Evolutionary conservation across 2,329 filamentous ascomycete species (phyloP), one percentile per base, ranked within the genome.

Genomic region (Peltaster fructicola): DNA sequence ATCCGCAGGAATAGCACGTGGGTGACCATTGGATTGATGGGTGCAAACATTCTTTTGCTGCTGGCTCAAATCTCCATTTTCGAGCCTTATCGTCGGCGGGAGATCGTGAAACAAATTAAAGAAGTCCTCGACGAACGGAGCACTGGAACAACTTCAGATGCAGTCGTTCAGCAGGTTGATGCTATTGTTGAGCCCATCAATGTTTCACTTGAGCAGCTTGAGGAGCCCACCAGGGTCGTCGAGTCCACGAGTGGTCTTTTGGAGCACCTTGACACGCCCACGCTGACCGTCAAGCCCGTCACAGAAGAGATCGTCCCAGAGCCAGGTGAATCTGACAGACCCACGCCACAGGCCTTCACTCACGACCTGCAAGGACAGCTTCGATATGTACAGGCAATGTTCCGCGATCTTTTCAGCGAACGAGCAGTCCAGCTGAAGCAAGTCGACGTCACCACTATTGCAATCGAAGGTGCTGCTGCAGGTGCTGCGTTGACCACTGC

Each of bases 21-120:
- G 88, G 85, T 90, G 17, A 98, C 88, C 0, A 95, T 90, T 72
- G 88, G 85, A 1, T 57, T 98, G 33, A 98, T 98, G 88, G 85
- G 85, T 13, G 68, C 95, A 44, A 98, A 98, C 47, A 78, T 95
- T 15, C 50, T 95, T 32, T 55, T 98, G 22, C 80, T 98, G 45
- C 53, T 98, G 26, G 63, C 84, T 10, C 39, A 48, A 23, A 46
- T 48, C 13, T 73, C 91, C 39, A 70, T 88, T 11, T 74, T 92
- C 32, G 85, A 98, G 61, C 88, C 88, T 4, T 95, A 85, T 81
- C 71, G 82, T 39, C 62, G 88, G 39, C 63, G 60, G 44, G 63
- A 81, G 40, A 65, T 98, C 33, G 80, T 95, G 30, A 69, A 65
- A 38, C 84, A 82, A 50, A 74, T 82, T 29, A 61, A 65, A 33